Percentiles rank a stretch among this genome's conserved stretches.
Evolutionary conservation across 306 rosid species (phyloP).

Genomic region (Oemleria cerasiformis): DNA sequence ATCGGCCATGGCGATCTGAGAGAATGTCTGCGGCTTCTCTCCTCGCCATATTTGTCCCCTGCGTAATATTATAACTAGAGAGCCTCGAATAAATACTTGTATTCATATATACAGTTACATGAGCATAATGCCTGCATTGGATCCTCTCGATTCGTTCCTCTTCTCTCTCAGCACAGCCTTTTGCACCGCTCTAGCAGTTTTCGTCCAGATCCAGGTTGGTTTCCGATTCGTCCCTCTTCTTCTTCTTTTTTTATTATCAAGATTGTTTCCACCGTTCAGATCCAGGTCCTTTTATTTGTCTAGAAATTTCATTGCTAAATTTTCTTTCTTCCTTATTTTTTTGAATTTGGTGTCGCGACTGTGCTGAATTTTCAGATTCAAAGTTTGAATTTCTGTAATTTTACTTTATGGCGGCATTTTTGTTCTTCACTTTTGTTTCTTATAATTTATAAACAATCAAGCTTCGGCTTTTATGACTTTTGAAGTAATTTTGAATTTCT

Average conservation of each 20-base stretch:
- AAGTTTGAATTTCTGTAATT: neutral
- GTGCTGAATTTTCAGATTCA: neutral
- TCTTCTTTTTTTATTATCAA: neutral
- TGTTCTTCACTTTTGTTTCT: neutral
- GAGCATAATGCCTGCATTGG: slow-evolving; percentile 49
- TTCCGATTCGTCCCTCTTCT: neutral
- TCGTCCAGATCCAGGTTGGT: slow-evolving; percentile 78
- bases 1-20: slow-evolving; percentile 38
- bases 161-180: slow-evolving; percentile 55
- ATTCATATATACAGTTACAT: neutral
- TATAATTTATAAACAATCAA: neutral
- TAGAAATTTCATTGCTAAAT: neutral
- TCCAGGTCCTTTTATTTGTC: slow-evolving; percentile 21
- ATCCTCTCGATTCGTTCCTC: slow-evolving; percentile 66
- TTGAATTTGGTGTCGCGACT: neutral
- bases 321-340: neutral
- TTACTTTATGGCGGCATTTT: neutral
- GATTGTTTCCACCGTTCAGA: slow-evolving; percentile 21
- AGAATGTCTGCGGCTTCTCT: slow-evolving; percentile 17
- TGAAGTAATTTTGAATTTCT: neutral
- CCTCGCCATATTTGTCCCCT: neutral
- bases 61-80: neutral
- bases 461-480: neutral
- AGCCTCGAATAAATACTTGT: too few relatives aligned
- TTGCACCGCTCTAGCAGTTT: slow-evolving; percentile 53